These are phyloP conservation scores for Heritiera fomes DNA, from an alignment of 345 rosid species.

Conservation along the genomic window DNA sequence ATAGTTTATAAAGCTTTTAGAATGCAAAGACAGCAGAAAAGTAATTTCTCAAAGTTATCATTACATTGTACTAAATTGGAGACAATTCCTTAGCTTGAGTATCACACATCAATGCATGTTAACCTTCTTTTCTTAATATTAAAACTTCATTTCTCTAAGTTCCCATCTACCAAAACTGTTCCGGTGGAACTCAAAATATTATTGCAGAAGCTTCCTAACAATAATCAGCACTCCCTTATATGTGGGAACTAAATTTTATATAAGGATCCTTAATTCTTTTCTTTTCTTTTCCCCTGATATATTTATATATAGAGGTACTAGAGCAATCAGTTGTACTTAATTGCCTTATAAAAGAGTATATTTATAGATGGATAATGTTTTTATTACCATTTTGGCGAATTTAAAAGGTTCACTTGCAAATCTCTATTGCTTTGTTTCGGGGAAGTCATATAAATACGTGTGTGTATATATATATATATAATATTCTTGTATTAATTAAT, in stretches of 20 bases:
- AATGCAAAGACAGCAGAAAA: conserved; percentile 12
- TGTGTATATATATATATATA: no score
- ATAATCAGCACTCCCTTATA: conserved; percentile 35
- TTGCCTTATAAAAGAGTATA: not conserved
- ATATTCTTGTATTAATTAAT: no score
- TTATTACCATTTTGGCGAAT: conserved; percentile 7
- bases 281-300: not conserved
- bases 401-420: not conserved
- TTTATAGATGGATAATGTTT: conserved; percentile 17
- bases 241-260: conserved; percentile 31
- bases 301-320: not conserved
- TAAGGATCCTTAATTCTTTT: not conserved
- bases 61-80: conserved; percentile 9
- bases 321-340: conserved; percentile 10
- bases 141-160: conserved; percentile 13
- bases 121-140: not conserved
- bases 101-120: not conserved
- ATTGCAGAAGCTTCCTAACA: conserved; percentile 20
- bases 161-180: conserved; percentile 9
- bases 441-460: no score
- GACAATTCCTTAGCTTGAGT: conserved; percentile 13
- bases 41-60: conserved; percentile 23
- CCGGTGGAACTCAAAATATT: not conserved
- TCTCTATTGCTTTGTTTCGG: not conserved
- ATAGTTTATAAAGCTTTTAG: conserved; percentile 9